Conservation (phyloP, 2,329 filamentous ascomycete species). For the Sporothrix dimorphospora region DNA sequence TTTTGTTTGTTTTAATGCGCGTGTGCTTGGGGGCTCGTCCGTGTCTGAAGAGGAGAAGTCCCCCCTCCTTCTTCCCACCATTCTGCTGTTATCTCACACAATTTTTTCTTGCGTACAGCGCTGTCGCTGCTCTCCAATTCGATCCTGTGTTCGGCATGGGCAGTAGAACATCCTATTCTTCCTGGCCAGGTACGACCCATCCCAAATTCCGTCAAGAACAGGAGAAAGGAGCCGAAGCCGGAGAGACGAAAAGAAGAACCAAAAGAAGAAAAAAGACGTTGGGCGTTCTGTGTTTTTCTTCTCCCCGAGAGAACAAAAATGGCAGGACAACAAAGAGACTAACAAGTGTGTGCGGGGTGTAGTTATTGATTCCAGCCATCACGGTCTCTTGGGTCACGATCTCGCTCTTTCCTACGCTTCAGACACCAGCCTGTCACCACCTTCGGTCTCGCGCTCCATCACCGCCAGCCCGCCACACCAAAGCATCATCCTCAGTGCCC, state of each 20-base stretch:
- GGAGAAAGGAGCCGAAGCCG: conserved; percentile 7
- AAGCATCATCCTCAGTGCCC: conserved; percentile 53
- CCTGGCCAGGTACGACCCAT: conserved; percentile 33
- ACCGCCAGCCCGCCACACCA: conserved; percentile 61
- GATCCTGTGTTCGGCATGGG: conserved; percentile 34
- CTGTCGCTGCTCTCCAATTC: conserved; percentile 33
- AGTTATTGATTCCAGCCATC: conserved; percentile 42
- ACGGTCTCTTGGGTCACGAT: conserved; percentile 50
- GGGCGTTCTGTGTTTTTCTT: conserved; percentile 14
- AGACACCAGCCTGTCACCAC: conserved; percentile 56
- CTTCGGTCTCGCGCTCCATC: conserved; percentile 54
- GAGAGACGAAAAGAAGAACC: not conserved
- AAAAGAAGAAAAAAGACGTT: not conserved
- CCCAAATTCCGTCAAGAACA: conserved; percentile 7
- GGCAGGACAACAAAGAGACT: conserved; percentile 32
- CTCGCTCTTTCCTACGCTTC: conserved; percentile 51
- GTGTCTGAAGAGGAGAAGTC: not conserved
- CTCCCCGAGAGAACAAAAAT: not conserved
- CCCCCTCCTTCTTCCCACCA: not conserved
- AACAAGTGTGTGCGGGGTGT: conserved; percentile 21
- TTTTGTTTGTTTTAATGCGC: conserved; percentile 7
- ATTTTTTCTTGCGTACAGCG: conserved; percentile 28
- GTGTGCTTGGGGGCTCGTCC: not conserved
- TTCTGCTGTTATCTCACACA: conserved; percentile 21
- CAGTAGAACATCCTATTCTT: conserved; percentile 31